Evolutionary conservation across 2,329 filamentous ascomycete species (phyloP).

Genomic region (Xylaria sp.): DNA sequence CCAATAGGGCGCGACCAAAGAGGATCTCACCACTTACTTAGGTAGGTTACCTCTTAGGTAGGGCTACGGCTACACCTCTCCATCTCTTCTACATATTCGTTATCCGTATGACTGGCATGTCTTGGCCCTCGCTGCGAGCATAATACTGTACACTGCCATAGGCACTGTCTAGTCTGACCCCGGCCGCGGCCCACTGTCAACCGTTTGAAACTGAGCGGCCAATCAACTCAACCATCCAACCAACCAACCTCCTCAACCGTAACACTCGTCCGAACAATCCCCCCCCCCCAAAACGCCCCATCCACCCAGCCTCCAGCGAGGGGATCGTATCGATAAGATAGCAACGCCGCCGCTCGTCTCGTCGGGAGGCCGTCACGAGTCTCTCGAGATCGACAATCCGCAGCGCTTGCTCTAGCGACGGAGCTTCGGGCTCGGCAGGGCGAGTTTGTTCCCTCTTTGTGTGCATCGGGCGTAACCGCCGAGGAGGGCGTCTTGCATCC

Average conservation of each 20-base stretch:
- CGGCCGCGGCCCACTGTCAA: no score
- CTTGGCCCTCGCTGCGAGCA: no score
- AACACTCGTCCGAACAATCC: slow-evolving; percentile 5
- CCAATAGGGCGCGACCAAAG: no score
- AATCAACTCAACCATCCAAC: slow-evolving; percentile 24
- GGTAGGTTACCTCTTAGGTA: no score
- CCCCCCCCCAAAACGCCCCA: slow-evolving; percentile 4
- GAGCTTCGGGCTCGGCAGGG: slow-evolving; percentile 15
- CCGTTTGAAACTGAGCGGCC: slow-evolving; percentile 29
- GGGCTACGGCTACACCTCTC: no score
- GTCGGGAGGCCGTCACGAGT: neutral
- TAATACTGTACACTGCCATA: no score
- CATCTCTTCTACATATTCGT: no score
- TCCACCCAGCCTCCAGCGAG: slow-evolving; percentile 11
- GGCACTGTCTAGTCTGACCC: no score
- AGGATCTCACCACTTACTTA: no score
- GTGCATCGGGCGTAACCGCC: no score
- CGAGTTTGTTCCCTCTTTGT: slow-evolving; percentile 10
- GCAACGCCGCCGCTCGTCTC: neutral
- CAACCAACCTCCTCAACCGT: slow-evolving; percentile 23
- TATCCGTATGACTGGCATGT: no score
- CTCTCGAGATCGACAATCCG: neutral
- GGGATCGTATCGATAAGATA: slow-evolving; percentile 24
- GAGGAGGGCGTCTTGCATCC: no score
- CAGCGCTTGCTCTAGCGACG: neutral